Percentiles rank a stretch among this genome's conserved stretches.
Evolutionary conservation across 2,329 filamentous ascomycete species (phyloP).

Genomic region (Calonectria crousiana): DNA sequence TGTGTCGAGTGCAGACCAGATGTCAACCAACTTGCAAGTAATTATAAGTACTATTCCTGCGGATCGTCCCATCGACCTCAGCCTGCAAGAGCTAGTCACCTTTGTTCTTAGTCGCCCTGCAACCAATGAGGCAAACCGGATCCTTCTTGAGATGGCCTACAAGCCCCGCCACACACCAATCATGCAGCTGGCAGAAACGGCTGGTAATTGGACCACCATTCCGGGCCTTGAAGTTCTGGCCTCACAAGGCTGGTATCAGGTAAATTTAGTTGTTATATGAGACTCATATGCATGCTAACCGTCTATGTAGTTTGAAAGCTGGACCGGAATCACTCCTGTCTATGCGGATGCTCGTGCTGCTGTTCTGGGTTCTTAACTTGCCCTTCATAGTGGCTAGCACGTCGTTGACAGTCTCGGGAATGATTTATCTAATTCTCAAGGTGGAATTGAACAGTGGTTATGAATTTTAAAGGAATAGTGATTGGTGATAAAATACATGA

Average conservation of each 20-base stretch:
- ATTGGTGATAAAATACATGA: neutral
- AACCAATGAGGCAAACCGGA: conserved; percentile 57
- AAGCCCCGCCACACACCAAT: conserved; percentile 86
- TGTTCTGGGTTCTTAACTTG: conserved; percentile 57
- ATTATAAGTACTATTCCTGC: conserved; percentile 93
- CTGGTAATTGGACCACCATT: conserved; percentile 82
- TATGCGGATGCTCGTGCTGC: conserved; percentile 76
- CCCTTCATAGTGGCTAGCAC: conserved; percentile 5
- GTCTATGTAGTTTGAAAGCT: conserved; percentile 75
- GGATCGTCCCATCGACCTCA: conserved; percentile 82
- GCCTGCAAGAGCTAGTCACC: conserved; percentile 74
- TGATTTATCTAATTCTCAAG: neutral
- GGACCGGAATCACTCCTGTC: conserved; percentile 84
- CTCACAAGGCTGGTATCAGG: conserved; percentile 90
- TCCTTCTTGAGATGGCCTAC: conserved; percentile 96
- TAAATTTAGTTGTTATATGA: conserved; percentile 54
- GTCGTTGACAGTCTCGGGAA: neutral
- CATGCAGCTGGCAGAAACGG: conserved; percentile 84
- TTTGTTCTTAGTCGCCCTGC: conserved; percentile 60
- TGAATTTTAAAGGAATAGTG: neutral
- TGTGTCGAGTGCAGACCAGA: conserved; percentile 60
- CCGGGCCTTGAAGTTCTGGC: conserved; percentile 90
- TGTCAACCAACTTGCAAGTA: conserved; percentile 69
- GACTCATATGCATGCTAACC: conserved; percentile 34
- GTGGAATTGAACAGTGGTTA: neutral